phyloP scores from a whole-genome alignment of 257 asterid genomes.

The Capsicum pubescens region DNA sequence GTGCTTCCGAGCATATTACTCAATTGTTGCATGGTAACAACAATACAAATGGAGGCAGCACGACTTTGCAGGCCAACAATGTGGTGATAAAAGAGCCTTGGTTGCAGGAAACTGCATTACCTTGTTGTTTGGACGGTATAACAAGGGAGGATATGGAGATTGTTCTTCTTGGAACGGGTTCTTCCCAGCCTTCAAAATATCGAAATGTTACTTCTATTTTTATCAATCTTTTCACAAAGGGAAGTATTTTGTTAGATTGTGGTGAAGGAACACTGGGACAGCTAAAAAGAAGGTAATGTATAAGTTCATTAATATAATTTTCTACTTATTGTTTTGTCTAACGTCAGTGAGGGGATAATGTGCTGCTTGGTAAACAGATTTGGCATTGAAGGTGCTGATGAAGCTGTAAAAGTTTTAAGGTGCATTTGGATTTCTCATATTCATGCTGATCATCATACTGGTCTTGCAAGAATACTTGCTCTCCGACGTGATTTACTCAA shows the following conservation, averaged over 20 bases:
- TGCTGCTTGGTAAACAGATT: conserved; percentile 52
- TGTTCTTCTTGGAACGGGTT: conserved; percentile 97
- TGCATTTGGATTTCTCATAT: conserved; percentile 98
- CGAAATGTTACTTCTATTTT: conserved; percentile 91
- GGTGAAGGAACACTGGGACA: conserved; percentile 98
- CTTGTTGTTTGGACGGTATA: conserved; percentile 81
- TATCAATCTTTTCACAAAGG: conserved; percentile 82
- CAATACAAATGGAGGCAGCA: conserved; percentile 31
- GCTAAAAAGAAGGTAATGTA: conserved; percentile 79
- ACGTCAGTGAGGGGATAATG: neutral
- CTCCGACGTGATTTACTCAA: conserved; percentile 69
- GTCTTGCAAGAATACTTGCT: conserved; percentile 93
- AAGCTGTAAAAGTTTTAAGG: conserved; percentile 67
- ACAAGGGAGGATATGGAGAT: conserved; percentile 86
- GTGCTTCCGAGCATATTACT: conserved; percentile 61
- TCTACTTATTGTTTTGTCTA: conserved; percentile 11
- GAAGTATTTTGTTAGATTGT: conserved; percentile 83
- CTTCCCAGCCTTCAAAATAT: conserved; percentile 98
- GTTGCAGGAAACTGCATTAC: conserved; percentile 57
- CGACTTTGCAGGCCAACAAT: conserved; percentile 28
- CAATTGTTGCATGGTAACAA: conserved; percentile 49
- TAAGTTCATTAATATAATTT: neutral
- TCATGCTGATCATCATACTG: conserved; percentile 97
- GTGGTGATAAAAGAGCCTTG: conserved; percentile 73
- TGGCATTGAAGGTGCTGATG: conserved; percentile 84